Base-by-base conservation (phyloP, 768 basidiomycete species). In the Floccularia luteovirens region DNA sequence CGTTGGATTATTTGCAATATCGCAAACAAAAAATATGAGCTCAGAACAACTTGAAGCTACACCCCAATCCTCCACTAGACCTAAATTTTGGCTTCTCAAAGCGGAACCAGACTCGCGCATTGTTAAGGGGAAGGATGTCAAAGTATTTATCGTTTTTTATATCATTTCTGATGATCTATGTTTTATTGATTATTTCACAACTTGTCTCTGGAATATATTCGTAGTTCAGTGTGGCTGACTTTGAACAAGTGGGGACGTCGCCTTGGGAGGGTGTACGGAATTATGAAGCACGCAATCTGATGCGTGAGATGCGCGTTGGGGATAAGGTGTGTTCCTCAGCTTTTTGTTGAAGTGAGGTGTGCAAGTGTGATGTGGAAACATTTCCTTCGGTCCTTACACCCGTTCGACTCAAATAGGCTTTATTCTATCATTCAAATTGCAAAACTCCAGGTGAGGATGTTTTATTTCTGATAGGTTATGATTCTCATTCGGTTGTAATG, bases 251-350 rank as follows among this genome's bases (percentile, higher is more conserved):
- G 39, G 70, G 66, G 39, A 82, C 71, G 14, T 87, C 87, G 0
- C 66, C 86, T 24, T 90, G 88, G 88, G 88, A 90, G 52, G 88
- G 88, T n/a, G 88, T 90, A 16, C 68, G 88, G 24, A 90, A 88
- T 49, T 81, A 80, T 48, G 83, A 88, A 57, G 88, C 88, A 5
- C 69, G 80, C 43, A 90, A 90, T 55, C 53, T 88, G 45, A 90
- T 90, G 80, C 84, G 79, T 55, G 75, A 79, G 53, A 90, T 90
- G 88, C 66, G 64, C 44, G 52, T 71, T 13, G 83, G 82, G 30
- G 86, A 90, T 54, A 76, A 84, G 66, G 88, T 83, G 23, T 12
- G 64, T 40, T 27, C 24, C 12, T 17, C 32, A 19, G 7, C 22
- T 32, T 41, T 24, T 35, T 21, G 21, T 10, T 3, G 21, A n/a